Evolutionary conservation across 1,284 basidiomycete species (phyloP), one percentile per base, ranked within the genome.

Genomic region (Violaceomyces palustris): DNA sequence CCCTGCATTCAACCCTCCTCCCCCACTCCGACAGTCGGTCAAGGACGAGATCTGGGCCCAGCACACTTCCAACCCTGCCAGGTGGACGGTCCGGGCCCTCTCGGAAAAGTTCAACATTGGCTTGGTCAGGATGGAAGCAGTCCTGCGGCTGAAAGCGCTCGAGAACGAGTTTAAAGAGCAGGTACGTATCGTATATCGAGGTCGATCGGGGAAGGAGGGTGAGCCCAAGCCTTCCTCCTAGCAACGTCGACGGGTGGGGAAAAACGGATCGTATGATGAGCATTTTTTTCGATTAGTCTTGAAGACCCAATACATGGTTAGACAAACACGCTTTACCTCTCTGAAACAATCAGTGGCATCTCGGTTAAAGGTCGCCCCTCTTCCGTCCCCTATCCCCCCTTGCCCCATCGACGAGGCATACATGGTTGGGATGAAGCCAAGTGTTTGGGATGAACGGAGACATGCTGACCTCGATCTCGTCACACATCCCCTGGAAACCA

Each of bases 221-320:
- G 7, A 30, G 2, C 25, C 15, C 30, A 17, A 19, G 10, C 12
- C 25, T n/a, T n/a, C n/a, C n/a, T n/a, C n/a, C n/a, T n/a, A 39
- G 6, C 22, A 24, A 12, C 10, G n/a, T 11, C 30, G 7, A 26
- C 3, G 3, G n/a, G n/a, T n/a, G n/a, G n/a, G n/a, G n/a, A n/a
- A n/a, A n/a, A n/a, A n/a, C n/a, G n/a, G n/a, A 15, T 35, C 35
- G 35, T 30, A 58, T 50, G 63, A 64, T 64, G 66, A 55, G 39
- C 29, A 45, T 61, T 54, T 12, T 34, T 35, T 52, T 61, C 67
- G 67, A 67, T 69, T 69, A 69, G 67, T 69, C 67, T 69, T 69
- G 67, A 67, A 67, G 67, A 69, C 67, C 49, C 42, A 35, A 39
- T 42, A 55, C 50, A 53, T 64, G 61, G 59, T 60, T 60, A 60